A percentile compares a stretch with the other conserved stretches of the same genome.
Conservation (phyloP, 352 stramenopile genomes). For the Elongisporangium undulatum region DNA sequence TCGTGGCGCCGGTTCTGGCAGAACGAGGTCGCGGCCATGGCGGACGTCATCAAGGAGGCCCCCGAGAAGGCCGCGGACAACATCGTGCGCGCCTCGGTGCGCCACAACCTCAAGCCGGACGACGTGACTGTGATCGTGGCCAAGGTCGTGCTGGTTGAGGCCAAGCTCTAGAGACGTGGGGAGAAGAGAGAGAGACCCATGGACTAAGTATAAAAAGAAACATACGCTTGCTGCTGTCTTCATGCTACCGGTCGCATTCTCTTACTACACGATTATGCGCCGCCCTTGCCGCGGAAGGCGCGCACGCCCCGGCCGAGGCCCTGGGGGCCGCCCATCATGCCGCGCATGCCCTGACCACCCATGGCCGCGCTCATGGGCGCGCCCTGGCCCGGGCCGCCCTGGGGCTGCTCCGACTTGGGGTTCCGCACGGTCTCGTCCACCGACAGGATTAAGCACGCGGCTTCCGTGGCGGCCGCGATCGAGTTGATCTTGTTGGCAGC, state of each 20-base stretch:
- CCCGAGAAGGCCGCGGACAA: conserved; percentile 46
- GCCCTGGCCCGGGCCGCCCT: conserved; percentile 38
- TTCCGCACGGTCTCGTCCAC: conserved; percentile 99
- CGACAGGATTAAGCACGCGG: conserved; percentile 97
- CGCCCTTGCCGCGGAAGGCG: conserved; percentile 72
- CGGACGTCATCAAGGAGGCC: conserved; percentile 48
- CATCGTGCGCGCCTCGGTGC: conserved; percentile 61
- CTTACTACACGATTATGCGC: conserved; percentile 40
- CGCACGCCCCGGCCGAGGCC: conserved; percentile 75
- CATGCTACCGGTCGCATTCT: background rate
- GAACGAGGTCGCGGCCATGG: conserved; percentile 46
- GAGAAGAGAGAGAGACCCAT: background rate
- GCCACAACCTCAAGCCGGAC: conserved; percentile 83
- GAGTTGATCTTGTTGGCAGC: conserved; percentile 99
- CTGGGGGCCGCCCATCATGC: conserved; percentile 81
- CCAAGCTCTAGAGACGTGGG: conserved; percentile 34
- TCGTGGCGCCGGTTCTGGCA: conserved; percentile 66
- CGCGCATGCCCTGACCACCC: conserved; percentile 89
- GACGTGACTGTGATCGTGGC: conserved; percentile 80
- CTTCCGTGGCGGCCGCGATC: conserved; percentile 94
- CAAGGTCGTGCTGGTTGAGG: conserved; percentile 44
- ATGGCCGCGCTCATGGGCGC: conserved; percentile 88
- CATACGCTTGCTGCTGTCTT: background rate
- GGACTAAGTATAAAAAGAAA: background rate
- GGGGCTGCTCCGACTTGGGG: conserved; percentile 94